Conservation (phyloP, 2,329 filamentous ascomycete species). For the Esteya vermicola region DNA sequence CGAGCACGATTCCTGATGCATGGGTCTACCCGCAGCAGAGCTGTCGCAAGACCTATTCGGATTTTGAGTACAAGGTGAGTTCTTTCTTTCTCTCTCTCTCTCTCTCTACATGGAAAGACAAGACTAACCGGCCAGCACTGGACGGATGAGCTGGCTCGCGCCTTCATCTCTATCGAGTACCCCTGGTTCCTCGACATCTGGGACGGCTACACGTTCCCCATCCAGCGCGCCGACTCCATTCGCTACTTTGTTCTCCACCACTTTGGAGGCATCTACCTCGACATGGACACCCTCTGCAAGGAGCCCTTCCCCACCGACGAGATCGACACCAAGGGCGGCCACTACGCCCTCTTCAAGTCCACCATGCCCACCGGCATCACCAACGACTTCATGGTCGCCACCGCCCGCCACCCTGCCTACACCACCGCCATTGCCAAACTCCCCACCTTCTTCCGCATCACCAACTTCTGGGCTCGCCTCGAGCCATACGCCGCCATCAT, state of each 20-base stretch:
- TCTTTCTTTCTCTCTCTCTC: too few relatives aligned
- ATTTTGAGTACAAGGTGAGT: conserved; percentile 16
- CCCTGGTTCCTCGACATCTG: conserved; percentile 67
- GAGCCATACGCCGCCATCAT: conserved; percentile 63
- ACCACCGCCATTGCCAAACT: conserved; percentile 52
- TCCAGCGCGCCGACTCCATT: conserved; percentile 66
- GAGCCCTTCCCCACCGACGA: background rate
- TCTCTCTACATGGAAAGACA: too few relatives aligned
- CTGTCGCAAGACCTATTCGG: conserved; percentile 13
- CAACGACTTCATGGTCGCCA: conserved; percentile 66
- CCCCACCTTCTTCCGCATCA: conserved; percentile 41
- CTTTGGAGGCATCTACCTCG: conserved; percentile 70
- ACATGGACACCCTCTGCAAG: conserved; percentile 42
- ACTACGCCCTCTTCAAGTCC: conserved; percentile 15
- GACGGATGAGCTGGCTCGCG: conserved; percentile 55
- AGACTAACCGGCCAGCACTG: conserved; percentile 41
- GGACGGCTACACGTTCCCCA: conserved; percentile 58
- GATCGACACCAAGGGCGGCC: conserved; percentile 1
- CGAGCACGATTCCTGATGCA: conserved; percentile 12
- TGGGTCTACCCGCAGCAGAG: conserved; percentile 14
- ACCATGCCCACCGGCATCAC: conserved; percentile 66
- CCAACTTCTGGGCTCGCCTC: conserved; percentile 47
- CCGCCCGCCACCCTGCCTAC: conserved; percentile 63
- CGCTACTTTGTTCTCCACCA: conserved; percentile 66
- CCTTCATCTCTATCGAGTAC: conserved; percentile 61